A percentile compares a stretch with the other conserved stretches of the same genome.
Evolutionary conservation across 345 rosid species (phyloP).

Genomic region (Citrus mangshanensis): DNA sequence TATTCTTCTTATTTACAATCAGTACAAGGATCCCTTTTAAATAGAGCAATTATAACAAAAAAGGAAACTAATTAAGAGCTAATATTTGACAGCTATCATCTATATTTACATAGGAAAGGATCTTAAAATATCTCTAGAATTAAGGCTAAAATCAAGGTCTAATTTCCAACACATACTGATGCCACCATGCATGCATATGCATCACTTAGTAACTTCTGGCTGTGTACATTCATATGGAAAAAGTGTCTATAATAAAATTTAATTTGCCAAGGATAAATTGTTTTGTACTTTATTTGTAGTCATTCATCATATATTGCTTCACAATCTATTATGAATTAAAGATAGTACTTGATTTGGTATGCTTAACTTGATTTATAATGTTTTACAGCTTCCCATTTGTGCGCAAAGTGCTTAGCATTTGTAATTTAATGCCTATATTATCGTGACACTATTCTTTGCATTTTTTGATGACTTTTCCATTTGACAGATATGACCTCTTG

Average conservation of each 20-base stretch:
- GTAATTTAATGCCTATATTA: neutral
- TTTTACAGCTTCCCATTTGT: neutral
- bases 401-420: neutral
- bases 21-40: too few relatives aligned
- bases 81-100: too few relatives aligned
- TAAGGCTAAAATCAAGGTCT: too few relatives aligned
- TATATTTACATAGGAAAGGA: too few relatives aligned
- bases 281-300: neutral
- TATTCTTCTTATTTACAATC: too few relatives aligned
- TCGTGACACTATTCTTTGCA: neutral
- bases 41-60: too few relatives aligned
- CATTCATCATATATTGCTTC: neutral
- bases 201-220: neutral
- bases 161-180: neutral
- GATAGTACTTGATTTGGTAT: neutral
- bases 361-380: neutral
- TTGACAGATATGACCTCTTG: slow-evolving; percentile 82
- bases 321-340: neutral
- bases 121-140: too few relatives aligned
- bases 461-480: slow-evolving; percentile 2
- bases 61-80: too few relatives aligned
- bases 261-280: neutral
- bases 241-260: neutral
- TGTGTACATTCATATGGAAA: neutral
- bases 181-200: neutral